Evolutionary conservation across 2,329 filamentous ascomycete genomes (phyloP), one percentile per base, ranked within the genome.

Genomic region (Arthrobotrys pseudoclavata): DNA sequence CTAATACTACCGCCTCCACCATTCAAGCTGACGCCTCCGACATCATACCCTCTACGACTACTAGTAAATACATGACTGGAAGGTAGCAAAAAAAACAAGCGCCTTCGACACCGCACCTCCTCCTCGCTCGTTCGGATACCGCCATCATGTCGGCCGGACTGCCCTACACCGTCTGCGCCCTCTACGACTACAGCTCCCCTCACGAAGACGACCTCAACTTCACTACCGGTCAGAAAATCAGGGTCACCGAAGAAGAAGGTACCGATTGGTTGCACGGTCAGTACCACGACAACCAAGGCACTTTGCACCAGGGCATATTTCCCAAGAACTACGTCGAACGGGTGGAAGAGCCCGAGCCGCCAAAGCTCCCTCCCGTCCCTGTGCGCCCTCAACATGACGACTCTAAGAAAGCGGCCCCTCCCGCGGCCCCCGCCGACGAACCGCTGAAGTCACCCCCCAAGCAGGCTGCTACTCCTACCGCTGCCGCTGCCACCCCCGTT

Each of bases 171-270:
- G 96, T 99, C 86, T 97, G 94, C 88, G 93, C 96, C 81, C 86
- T 98, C 83, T 99, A 92, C 86, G 95, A 98, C 84, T 99, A 99
- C 86, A 87, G 88, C 83, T 98, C 96, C 81, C 89, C 89, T 79
- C 95, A 99, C 84, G 94, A 97, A 81, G 96, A 99, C 85, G 96
- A 99, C 85, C 90, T 99, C 81, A 92, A 89, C 83, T 99, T 99
- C 84, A 84, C 88, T 76, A 86, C 89, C 82, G 94, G 93, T 80
- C 94, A 97, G 85, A 88, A 98, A 84, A 96, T 99, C 83, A 96
- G 92, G 64, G 94, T 99, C 79, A 97, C 91, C 52, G 94, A 94
- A 76, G 90, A 93, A 84, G 96, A 98, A 83, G 96, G 97, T 83
- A 90, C 88, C 79, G 96, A 98, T 83, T 98, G 94, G 96, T 97